phyloP scores from a whole-genome alignment of 2,329 filamentous ascomycete genomes.

The Diaporthe citrichinensis region DNA sequence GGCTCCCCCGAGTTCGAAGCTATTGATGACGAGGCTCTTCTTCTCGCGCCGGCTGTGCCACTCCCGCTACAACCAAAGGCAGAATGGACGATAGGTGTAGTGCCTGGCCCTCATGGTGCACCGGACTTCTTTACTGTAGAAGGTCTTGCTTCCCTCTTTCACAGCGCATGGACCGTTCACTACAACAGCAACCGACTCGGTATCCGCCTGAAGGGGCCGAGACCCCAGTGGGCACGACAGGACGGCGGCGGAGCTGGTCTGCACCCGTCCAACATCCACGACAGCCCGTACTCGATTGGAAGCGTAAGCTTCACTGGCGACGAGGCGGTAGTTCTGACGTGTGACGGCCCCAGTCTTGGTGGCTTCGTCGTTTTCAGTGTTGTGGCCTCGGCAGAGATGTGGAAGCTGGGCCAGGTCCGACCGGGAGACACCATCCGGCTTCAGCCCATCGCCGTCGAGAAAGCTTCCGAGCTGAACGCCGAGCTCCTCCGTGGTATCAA shows the following conservation, averaged over 20 bases:
- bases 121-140: neutral
- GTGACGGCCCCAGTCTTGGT: neutral
- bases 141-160: neutral
- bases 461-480: neutral
- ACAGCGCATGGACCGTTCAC: neutral
- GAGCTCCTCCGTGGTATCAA: neutral
- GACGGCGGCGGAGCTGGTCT: slow-evolving; percentile 1
- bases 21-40: neutral
- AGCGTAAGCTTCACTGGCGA: slow-evolving; percentile 17
- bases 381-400: slow-evolving; percentile 5
- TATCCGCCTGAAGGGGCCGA: neutral
- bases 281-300: slow-evolving; percentile 13
- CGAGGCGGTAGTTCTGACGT: neutral
- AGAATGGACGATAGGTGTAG: slow-evolving; percentile 8
- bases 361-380: slow-evolving; percentile 12
- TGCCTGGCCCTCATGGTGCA: neutral
- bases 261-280: slow-evolving; percentile 20
- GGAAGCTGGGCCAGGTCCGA: slow-evolving; percentile 10
- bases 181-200: slow-evolving; percentile 15
- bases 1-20: neutral
- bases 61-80: neutral
- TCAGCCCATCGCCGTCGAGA: neutral
- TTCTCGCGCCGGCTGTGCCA: neutral
- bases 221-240: neutral
- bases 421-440: neutral